Base-by-base conservation (phyloP, 306 rosid species). In the Cicer judaicum region DNA sequence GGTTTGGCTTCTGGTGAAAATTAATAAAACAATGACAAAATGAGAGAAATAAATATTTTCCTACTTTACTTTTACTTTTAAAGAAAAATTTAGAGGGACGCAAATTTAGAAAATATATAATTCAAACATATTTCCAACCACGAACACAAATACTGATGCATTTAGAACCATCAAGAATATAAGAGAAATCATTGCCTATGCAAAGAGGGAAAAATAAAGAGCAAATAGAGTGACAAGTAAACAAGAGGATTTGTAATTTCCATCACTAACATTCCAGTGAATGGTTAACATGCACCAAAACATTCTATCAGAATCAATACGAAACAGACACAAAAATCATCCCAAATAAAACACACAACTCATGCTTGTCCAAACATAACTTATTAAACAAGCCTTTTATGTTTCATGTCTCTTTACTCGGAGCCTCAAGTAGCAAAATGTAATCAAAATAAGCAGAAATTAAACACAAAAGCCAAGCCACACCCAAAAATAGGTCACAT, bases 241-340 rank as follows among this genome's bases (percentile, higher is more conserved):
- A 43, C 8, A 53, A 70, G 71, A 67, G 55, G 36, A 12, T 5
- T 24, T 56, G 14, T 10, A 59, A 12, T 38, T 34, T 53, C 16
- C 68, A 50, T 16, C 40, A 4, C 8, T 9, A 53, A 61, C 53
- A 50, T n/a, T 63, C 49, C 54, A 41, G 10, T 15, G 46, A 61
- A 75, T 61, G 7, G n/a, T 52, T 78, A 6, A 41, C 6, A 65
- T 12, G 49, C 21, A 68, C 62, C 80, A 59, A 61, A 56, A 29
- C 15, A 60, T 42, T 43, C 41, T 7, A 48, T 56, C 68, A 13
- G 24, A 68, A 16, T 42, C 46, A 49, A 42, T 13, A 50, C 8
- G 5, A 57, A 11, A 29, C 39, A 50, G 11, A 41, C 39, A 46
- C 2, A 41, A 41, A 60, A 21, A 36, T 11, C 57, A 60, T 41